A percentile compares a stretch with the other conserved stretches of the same genome.
phyloP scores from a whole-genome alignment of 768 basidiomycete genomes.

The Calocera cornea region DNA sequence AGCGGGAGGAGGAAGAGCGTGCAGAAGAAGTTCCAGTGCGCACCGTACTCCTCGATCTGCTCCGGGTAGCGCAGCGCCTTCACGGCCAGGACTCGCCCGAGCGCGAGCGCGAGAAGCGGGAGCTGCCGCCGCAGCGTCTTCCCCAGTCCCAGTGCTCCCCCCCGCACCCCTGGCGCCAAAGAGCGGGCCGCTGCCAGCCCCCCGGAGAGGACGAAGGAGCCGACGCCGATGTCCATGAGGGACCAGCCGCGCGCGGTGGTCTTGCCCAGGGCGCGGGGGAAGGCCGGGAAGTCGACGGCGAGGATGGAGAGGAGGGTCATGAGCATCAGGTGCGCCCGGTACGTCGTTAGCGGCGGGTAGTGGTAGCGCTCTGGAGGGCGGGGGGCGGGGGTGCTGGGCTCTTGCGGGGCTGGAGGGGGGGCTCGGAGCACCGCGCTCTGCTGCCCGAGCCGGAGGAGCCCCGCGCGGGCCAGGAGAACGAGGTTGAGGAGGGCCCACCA shows the following conservation, averaged over 20 bases:
- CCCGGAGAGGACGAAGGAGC: constrained; percentile 8
- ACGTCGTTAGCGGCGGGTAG: constrained; percentile 61
- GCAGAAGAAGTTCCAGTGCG: constrained; percentile 98
- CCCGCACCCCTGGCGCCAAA: neutral
- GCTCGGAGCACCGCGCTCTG: no score
- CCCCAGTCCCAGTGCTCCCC: neutral
- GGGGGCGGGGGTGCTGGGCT: constrained; percentile 17
- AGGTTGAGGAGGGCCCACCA: constrained; percentile 40
- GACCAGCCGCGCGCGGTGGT: constrained; percentile 92
- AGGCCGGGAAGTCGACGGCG: constrained; percentile 89
- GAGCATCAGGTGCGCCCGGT: constrained; percentile 89
- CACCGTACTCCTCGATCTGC: constrained; percentile 90
- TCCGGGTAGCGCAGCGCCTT: constrained; percentile 94
- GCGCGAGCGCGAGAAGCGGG: constrained; percentile 58
- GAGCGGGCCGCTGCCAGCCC: constrained; percentile 8
- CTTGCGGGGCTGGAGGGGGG: no score
- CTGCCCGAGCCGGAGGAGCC: no score
- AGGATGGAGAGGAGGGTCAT: constrained; percentile 84
- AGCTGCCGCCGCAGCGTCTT: constrained; percentile 15
- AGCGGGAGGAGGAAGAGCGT: constrained; percentile 73
- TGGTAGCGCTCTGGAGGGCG: constrained; percentile 24
- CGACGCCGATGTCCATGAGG: constrained; percentile 45
- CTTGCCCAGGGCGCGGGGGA: constrained; percentile 77
- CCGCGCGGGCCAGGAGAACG: constrained; percentile 37
- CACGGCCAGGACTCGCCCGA: constrained; percentile 68